A percentile compares a stretch with the other conserved stretches of the same genome.
These are phyloP conservation scores for Phialophora tarda DNA, from an alignment of 2,329 filamentous ascomycete genomes.

Conservation along the genomic window DNA sequence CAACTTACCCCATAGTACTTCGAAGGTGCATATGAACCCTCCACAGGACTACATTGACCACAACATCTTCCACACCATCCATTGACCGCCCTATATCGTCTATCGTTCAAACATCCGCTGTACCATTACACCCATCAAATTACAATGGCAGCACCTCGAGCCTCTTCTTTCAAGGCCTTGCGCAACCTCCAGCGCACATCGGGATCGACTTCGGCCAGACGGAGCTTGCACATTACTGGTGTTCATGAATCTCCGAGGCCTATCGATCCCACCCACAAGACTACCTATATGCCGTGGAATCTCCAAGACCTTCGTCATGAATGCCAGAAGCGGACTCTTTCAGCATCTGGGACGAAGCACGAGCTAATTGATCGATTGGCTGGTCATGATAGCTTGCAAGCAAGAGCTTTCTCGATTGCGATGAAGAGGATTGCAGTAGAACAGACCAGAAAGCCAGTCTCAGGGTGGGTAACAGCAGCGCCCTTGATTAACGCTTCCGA, in stretches of 20 bases:
- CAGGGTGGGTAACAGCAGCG: constrained; percentile 44
- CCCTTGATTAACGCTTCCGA: no score
- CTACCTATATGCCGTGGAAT: constrained; percentile 58
- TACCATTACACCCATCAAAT: neutral
- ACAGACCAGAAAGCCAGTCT: constrained; percentile 45
- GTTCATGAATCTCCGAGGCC: constrained; percentile 60
- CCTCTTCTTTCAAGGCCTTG: constrained; percentile 53
- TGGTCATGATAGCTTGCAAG: constrained; percentile 59
- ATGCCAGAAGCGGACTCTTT: constrained; percentile 57
- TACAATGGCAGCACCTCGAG: constrained; percentile 53
- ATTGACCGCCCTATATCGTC: constrained; percentile 25
- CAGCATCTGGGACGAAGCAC: constrained; percentile 54
- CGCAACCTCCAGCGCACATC: constrained; percentile 47
- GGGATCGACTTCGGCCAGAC: constrained; percentile 48
- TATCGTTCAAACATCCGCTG: neutral
- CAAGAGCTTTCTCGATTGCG: constrained; percentile 61
- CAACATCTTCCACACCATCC: constrained; percentile 38
- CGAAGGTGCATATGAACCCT: constrained; percentile 35
- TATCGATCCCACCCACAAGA: constrained; percentile 57
- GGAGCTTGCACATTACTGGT: constrained; percentile 65
- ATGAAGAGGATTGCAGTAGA: constrained; percentile 53
- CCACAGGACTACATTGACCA: constrained; percentile 41
- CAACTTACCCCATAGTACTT: neutral
- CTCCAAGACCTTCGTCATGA: constrained; percentile 58
- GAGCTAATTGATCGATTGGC: constrained; percentile 61